Evolutionary conservation across 495 filamentous ascomycete genomes (phyloP), one percentile per base, ranked within the genome.

Genomic region (Aspergillus ostianus): DNA sequence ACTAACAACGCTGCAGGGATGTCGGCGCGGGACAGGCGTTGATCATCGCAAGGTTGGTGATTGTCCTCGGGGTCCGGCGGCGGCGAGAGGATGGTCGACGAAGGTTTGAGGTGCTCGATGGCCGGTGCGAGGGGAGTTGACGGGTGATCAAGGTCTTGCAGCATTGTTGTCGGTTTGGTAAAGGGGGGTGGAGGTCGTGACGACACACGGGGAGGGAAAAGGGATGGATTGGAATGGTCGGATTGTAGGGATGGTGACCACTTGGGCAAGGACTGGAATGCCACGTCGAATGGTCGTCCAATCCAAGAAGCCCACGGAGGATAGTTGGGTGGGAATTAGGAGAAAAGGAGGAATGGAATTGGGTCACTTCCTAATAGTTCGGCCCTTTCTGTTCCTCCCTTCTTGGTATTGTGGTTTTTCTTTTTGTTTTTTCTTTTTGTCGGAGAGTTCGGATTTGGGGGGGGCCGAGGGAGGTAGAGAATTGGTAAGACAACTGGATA

Each of bases 201-300:
- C 19, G 36, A 45, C 44, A 26, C 8, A 23, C n/a, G 26, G 18
- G 47, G 26, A 55, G 47, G 26, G 55, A 55, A 57, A 58, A 55
- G 60, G 60, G 59, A 15, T 1, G 57, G 58, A 26, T 57, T 62
- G 61, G 63, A 66, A 68, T 68, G 62, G 52, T 52, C n/a, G 55
- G 54, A 56, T 55, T 59, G 50, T 60, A 63, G 57, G 52, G 44
- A 51, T 55, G 55, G 61, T 56, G 55, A 65, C 64, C 61, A 67
- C 65, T 63, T 66, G 63, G 66, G 63, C 59, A 56, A 60, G 54
- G 57, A 30, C 65, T 67, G 65, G 60, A 77, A 75, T 74, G 73
- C 70, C 72, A 72, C 69, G 72, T 73, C 68, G 63, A 68, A 68
- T 57, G 46, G 55, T 58, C 61, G 58, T 63, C 61, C 61, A 59